phyloP scores from a whole-genome alignment of 192 early-diverging fungal species.

The Umbelopsis vinacea region DNA sequence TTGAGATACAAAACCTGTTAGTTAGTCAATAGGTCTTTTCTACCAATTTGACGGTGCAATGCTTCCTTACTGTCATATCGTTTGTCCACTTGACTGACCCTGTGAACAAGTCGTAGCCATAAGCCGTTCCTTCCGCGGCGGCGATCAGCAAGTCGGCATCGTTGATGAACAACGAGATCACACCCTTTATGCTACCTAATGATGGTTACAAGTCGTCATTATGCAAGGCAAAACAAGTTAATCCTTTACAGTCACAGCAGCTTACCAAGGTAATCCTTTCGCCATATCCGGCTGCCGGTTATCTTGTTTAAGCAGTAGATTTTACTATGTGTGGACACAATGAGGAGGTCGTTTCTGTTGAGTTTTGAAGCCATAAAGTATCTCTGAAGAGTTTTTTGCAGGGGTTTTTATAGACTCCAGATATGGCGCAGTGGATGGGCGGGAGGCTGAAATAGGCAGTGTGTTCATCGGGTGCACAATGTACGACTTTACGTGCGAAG shows the following conservation, averaged over 20 bases:
- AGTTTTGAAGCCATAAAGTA: not conserved
- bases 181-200: not conserved
- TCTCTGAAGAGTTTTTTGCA: not conserved
- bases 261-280: not conserved
- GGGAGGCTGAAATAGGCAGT: too few relatives aligned
- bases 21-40: not conserved
- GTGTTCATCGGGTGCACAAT: too few relatives aligned
- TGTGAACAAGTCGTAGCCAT: slow-evolving; percentile 22
- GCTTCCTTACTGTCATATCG: slow-evolving; percentile 29
- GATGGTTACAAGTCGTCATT: too few relatives aligned
- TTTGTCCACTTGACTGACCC: slow-evolving; percentile 29
- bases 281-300: slow-evolving; percentile 25
- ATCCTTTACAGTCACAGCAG: too few relatives aligned
- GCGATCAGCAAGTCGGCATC: slow-evolving; percentile 26
- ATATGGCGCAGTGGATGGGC: too few relatives aligned
- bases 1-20: not conserved
- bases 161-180: slow-evolving; percentile 31
- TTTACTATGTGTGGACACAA: slow-evolving; percentile 31
- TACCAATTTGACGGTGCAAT: too few relatives aligned
- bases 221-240: not conserved
- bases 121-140: slow-evolving; percentile 19
- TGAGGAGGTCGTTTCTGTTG: slow-evolving; percentile 19
- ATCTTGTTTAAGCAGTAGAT: slow-evolving; percentile 32
- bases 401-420: not conserved
- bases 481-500: too few relatives aligned